Evolutionary conservation across 768 basidiomycete species (phyloP).

Genomic region (Cystobasidium onofrii): DNA sequence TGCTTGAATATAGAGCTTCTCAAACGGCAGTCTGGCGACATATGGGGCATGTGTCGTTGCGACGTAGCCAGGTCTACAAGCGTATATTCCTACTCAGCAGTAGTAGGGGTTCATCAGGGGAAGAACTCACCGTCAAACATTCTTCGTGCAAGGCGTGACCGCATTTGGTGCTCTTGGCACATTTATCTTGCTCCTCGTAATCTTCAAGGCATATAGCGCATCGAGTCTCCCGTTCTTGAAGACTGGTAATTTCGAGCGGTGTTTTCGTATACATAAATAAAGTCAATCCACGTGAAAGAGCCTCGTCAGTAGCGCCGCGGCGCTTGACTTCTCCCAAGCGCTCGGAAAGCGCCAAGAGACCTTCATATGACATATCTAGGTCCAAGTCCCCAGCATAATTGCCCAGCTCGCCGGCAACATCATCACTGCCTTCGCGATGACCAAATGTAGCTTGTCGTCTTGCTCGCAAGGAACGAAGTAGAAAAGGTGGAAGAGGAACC

Average conservation of each 20-base stretch:
- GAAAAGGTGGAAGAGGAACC: constrained; percentile 20
- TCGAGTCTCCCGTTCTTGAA: neutral
- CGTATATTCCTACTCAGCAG: neutral
- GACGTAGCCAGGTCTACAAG: constrained; percentile 8
- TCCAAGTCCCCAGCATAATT: constrained; percentile 25
- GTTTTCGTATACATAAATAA: neutral
- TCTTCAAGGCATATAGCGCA: constrained; percentile 32
- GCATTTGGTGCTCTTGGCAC: constrained; percentile 23
- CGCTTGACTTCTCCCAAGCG: constrained; percentile 5
- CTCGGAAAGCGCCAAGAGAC: constrained; percentile 27
- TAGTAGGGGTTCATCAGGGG: neutral
- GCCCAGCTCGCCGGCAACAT: constrained; percentile 5
- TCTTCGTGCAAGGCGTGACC: constrained; percentile 19
- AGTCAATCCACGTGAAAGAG: neutral
- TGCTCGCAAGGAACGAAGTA: constrained; percentile 8
- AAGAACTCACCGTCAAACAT: constrained; percentile 21
- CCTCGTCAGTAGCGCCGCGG: neutral
- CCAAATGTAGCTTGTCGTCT: neutral
- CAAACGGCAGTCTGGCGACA: constrained; percentile 19
- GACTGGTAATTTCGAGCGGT: neutral
- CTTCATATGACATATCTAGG: constrained; percentile 24
- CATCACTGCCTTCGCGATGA: neutral
- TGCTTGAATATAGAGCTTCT: no score
- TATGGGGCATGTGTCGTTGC: constrained; percentile 17
- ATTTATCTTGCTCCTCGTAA: constrained; percentile 13